phyloP scores from a whole-genome alignment of 1,284 basidiomycete genomes.

The Ceratobasidium sp. region DNA sequence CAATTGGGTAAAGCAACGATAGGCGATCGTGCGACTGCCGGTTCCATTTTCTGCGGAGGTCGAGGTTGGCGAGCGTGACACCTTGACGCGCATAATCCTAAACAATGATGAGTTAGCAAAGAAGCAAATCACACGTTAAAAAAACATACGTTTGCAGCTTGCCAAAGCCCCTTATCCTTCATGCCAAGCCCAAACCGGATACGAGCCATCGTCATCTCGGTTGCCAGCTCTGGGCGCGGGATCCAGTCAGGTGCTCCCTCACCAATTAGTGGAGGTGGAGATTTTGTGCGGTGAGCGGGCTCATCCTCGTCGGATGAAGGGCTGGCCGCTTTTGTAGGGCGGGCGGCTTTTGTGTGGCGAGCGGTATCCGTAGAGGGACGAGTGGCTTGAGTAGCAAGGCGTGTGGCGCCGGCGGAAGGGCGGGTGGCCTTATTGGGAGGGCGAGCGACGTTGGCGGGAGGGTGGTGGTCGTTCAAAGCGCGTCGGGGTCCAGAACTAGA shows the following conservation, averaged over 20 bases:
- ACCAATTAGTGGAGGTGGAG: neutral
- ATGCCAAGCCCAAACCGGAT: constrained; percentile 12
- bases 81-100: constrained; percentile 1
- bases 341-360: neutral
- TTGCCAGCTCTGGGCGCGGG: neutral
- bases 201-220: neutral
- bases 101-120: neutral
- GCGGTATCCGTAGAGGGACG: neutral
- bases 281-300: neutral
- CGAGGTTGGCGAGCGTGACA: neutral
- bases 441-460: neutral
- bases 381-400: no score
- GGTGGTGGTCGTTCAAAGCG: neutral
- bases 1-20: neutral
- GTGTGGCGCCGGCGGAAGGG: neutral
- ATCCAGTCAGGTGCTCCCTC: neutral
- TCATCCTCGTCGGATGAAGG: neutral
- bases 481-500: neutral
- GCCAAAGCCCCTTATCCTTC: neutral
- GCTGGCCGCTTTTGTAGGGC: neutral
- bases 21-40: neutral
- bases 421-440: neutral
- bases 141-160: neutral
- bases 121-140: no score
- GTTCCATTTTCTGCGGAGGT: neutral